Conservation (phyloP, 2,329 filamentous ascomycete species). For the Clonostachys rhizophaga region DNA sequence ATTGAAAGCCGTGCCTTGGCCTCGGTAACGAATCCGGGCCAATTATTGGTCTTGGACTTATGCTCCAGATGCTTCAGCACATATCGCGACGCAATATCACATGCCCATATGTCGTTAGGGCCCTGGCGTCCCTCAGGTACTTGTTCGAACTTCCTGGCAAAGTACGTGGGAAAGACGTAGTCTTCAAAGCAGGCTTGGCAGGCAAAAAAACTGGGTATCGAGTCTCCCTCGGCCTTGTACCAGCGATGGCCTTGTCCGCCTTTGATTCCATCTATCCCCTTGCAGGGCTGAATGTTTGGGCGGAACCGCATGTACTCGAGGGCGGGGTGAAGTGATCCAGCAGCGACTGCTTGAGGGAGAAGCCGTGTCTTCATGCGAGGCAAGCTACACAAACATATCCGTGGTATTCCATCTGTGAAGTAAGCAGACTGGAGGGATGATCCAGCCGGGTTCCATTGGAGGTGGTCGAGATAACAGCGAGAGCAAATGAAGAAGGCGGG, state of each 20-base stretch:
- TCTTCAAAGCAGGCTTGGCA: not conserved
- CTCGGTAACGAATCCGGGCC: conserved; percentile 22
- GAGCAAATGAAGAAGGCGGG: no score
- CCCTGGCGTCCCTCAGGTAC: not conserved
- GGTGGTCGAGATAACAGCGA: no score
- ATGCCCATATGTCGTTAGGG: not conserved
- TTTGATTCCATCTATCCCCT: not conserved
- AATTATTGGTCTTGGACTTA: conserved; percentile 16
- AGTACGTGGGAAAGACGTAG: not conserved
- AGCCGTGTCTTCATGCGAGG: not conserved
- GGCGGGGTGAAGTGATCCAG: not conserved
- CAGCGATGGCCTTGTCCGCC: not conserved
- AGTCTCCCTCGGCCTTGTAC: not conserved
- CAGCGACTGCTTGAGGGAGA: not conserved
- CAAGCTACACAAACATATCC: not conserved
- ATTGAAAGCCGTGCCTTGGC: conserved; percentile 16
- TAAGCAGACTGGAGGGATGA: no score
- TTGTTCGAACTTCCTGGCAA: not conserved
- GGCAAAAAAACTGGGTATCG: not conserved
- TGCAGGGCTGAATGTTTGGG: not conserved
- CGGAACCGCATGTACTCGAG: not conserved
- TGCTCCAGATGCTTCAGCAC: conserved; percentile 19
- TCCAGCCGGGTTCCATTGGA: no score
- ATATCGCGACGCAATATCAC: conserved; percentile 7
- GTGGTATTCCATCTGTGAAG: not conserved